These are phyloP conservation scores for Dictyostelium citrinum DNA, from an alignment of 78 protist genomes.

Conservation along the genomic window DNA sequence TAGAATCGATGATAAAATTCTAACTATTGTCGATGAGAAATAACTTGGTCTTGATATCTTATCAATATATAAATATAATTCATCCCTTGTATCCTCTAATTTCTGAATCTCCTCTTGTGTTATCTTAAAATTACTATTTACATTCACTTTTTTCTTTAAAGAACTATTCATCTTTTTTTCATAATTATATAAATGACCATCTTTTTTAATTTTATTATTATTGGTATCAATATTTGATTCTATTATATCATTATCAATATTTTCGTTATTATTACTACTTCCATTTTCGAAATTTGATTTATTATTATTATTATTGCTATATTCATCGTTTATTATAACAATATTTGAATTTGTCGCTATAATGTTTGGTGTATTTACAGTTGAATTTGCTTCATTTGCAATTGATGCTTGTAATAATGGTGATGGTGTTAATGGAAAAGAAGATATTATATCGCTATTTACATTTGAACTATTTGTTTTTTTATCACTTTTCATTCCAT, in stretches of 20 bases:
- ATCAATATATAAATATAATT: not conserved
- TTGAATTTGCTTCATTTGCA: not conserved
- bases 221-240: not conserved
- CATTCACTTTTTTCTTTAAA: not conserved
- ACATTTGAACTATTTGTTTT: not conserved
- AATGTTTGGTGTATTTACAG: not conserved
- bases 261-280: not conserved
- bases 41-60: not conserved
- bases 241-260: not conserved
- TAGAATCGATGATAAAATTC: slow-evolving; percentile 10
- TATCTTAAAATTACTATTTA: not conserved
- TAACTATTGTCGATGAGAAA: not conserved
- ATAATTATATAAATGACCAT: not conserved
- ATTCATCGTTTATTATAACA: not conserved
- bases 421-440: not conserved
- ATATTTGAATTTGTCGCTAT: not conserved
- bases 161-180: not conserved
- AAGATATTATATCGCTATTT: not conserved
- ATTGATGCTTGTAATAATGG: not conserved
- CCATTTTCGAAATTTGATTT: not conserved
- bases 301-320: not conserved
- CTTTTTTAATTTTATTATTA: not conserved
- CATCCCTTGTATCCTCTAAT: not conserved
- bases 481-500: not conserved
- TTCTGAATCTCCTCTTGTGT: not conserved